Conservation (phyloP, 768 basidiomycete species). For the Omphalotus guepiniiformis region DNA sequence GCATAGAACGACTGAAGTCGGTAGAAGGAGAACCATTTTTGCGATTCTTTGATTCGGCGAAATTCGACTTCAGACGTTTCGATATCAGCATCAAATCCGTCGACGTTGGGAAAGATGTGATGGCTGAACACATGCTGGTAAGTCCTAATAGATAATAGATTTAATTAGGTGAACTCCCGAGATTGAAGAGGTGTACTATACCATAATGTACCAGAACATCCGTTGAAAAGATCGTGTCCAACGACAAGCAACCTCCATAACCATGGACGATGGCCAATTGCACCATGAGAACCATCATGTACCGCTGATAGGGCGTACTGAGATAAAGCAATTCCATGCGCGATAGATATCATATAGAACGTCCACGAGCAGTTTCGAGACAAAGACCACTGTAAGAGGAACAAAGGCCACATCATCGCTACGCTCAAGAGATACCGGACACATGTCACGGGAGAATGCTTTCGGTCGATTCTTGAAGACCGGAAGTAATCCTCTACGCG, state of each 20-base stretch:
- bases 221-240: slow-evolving; percentile 2
- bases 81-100: slow-evolving; percentile 3
- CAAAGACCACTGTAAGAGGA: background rate
- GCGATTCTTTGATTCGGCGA: background rate
- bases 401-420: background rate
- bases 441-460: background rate
- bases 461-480: too few species aligned
- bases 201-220: slow-evolving; percentile 1
- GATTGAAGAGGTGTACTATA: too few species aligned
- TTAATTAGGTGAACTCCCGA: too few species aligned
- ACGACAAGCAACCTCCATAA: background rate
- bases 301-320: background rate
- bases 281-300: slow-evolving; percentile 2
- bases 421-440: background rate
- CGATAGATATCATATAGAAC: background rate
- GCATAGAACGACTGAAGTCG: background rate
- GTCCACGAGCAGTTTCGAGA: background rate
- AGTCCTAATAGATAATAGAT: background rate
- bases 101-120: slow-evolving; percentile 2
- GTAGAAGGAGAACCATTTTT: background rate
- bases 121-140: slow-evolving; percentile 4
- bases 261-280: background rate
- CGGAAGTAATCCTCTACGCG: background rate
- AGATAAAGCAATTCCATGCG: background rate
- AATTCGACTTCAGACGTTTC: slow-evolving; percentile 1